Percentiles rank a stretch among this genome's conserved stretches.
These are phyloP conservation scores for Globisporangium nodosum DNA, from an alignment of 352 stramenopile genomes.

Conservation along the genomic window DNA sequence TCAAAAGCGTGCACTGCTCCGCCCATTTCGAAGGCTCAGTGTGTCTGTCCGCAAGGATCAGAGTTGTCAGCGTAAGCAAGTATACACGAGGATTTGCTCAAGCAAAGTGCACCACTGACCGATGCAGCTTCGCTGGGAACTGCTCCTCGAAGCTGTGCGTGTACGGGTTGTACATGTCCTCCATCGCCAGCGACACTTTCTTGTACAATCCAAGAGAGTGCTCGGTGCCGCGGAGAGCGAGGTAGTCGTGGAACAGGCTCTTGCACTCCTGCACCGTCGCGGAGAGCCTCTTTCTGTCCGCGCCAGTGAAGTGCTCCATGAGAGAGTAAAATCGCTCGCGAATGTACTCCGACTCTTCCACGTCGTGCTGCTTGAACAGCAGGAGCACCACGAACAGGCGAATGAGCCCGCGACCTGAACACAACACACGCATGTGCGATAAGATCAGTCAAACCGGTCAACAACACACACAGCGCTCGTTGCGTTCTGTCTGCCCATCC, in stretches of 20 bases:
- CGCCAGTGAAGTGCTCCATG: conserved; percentile 29
- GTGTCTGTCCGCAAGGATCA: conserved; percentile 21
- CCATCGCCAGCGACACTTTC: conserved; percentile 16
- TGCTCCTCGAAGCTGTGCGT: conserved; percentile 12
- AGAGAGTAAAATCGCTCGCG: conserved; percentile 41
- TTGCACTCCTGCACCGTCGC: conserved; percentile 46
- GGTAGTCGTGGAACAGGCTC: conserved; percentile 43
- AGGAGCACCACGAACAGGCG: conserved; percentile 58
- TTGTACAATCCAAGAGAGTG: conserved; percentile 12
- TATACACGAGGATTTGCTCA: too few species aligned
- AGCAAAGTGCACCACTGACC: conserved; percentile 3
- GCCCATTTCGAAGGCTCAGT: conserved; percentile 59
- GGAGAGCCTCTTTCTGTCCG: conserved; percentile 24
- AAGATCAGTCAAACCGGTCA: background rate
- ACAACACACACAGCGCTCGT: background rate
- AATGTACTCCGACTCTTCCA: conserved; percentile 27
- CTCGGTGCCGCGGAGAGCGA: conserved; percentile 26
- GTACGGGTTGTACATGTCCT: conserved; percentile 22
- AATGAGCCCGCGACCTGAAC: conserved; percentile 43
- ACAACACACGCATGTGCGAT: background rate
- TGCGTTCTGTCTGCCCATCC: background rate
- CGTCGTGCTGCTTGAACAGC: conserved; percentile 42
- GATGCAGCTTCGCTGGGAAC: conserved; percentile 17
- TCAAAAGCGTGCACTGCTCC: conserved; percentile 72
- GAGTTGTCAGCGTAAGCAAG: background rate